These are phyloP conservation scores for Candida montana DNA, from an alignment of 805 yeast genomes.

Conservation along the genomic window DNA sequence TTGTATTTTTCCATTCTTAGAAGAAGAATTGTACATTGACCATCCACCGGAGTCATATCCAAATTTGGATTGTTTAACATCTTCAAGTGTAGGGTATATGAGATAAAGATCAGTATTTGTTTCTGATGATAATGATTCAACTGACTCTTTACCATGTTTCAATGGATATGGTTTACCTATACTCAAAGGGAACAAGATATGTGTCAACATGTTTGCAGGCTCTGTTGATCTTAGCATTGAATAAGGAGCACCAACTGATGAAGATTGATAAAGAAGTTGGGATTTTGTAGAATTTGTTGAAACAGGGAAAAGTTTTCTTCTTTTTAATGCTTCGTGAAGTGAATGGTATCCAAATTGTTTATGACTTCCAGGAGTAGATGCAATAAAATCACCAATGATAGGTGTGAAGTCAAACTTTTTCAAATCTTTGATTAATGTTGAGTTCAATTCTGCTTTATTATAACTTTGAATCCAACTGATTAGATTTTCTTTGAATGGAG, in stretches of 20 bases:
- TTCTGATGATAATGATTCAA: slow-evolving; percentile 20
- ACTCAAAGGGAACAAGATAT: slow-evolving; percentile 19
- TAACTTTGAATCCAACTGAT: slow-evolving; percentile 42
- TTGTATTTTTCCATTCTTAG: slow-evolving; percentile 29
- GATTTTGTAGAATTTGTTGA: slow-evolving; percentile 1
- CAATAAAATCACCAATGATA: slow-evolving; percentile 48
- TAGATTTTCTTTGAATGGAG: slow-evolving; percentile 42
- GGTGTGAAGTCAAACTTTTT: slow-evolving; percentile 37
- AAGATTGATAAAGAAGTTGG: slow-evolving; percentile 30
- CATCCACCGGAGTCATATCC: slow-evolving; percentile 48
- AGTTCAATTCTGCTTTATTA: slow-evolving; percentile 23
- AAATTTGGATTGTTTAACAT: slow-evolving; percentile 13
- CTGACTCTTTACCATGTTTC: slow-evolving; percentile 11
- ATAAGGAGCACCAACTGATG: slow-evolving; percentile 25
- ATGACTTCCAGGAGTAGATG: slow-evolving; percentile 47
- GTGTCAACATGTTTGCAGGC: slow-evolving; percentile 21
- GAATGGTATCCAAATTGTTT: slow-evolving; percentile 25
- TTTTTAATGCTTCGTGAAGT: slow-evolving; percentile 19
- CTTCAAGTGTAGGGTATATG: slow-evolving; percentile 34
- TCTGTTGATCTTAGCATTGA: slow-evolving; percentile 2
- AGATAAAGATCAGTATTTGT: slow-evolving; percentile 32
- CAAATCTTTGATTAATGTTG: slow-evolving; percentile 27
- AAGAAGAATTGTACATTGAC: slow-evolving; percentile 37
- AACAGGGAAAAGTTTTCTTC: slow-evolving; percentile 9
- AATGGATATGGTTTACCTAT: slow-evolving; percentile 12